Evolutionary conservation across 163 green algal genomes (phyloP).

Genomic region (Prototheca wickerhamii): DNA sequence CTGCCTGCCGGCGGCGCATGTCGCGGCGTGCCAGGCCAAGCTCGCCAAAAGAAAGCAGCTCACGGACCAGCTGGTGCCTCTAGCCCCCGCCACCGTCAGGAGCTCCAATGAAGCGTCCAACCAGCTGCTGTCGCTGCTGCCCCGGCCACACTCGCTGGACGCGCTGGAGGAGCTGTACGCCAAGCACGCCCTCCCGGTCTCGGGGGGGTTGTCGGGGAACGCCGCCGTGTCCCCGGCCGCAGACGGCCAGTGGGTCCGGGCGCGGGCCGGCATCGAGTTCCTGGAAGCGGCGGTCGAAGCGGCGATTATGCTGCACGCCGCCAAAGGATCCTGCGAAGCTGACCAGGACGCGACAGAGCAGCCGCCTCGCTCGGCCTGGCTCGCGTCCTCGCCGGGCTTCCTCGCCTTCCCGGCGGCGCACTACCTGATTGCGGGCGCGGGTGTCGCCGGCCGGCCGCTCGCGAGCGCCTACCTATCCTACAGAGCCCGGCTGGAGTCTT

Average conservation of each 20-base stretch:
- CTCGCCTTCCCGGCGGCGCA: constrained; percentile 1
- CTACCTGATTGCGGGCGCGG: neutral
- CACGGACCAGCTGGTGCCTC: no score
- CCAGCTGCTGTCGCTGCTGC: neutral
- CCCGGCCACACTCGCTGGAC: neutral
- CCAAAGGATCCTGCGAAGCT: no score
- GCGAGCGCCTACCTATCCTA: neutral
- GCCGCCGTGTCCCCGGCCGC: neutral
- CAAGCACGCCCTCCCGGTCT: neutral
- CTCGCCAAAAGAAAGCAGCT: no score
- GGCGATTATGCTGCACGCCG: no score
- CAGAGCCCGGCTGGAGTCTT: neutral
- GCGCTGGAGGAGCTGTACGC: constrained; percentile 2
- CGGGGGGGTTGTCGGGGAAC: neutral
- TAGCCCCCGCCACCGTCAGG: neutral
- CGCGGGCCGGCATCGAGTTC: no score
- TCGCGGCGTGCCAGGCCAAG: neutral
- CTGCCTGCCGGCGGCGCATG: neutral
- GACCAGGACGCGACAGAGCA: no score
- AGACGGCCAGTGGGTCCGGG: neutral
- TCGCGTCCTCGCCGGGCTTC: no score
- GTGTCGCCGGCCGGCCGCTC: neutral
- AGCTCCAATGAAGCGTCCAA: neutral
- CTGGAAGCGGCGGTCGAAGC: no score
- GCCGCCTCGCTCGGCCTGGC: no score